These are phyloP conservation scores for Coemansia sp. DNA, from an alignment of 192 early-diverging fungal species.

Conservation along the genomic window DNA sequence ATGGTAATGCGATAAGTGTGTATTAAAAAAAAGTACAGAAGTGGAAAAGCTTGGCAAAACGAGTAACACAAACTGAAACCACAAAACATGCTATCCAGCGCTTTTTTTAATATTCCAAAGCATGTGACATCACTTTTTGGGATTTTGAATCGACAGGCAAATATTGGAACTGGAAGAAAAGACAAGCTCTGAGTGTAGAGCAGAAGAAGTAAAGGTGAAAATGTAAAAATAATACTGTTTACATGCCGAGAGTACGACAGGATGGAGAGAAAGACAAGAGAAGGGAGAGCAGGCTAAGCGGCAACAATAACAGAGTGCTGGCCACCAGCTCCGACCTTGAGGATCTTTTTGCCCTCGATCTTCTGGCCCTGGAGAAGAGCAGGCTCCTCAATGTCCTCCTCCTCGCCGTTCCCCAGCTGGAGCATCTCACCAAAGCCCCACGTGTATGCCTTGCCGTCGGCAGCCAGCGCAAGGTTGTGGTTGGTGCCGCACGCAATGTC, in stretches of 20 bases:
- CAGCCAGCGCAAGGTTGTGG: conserved; percentile 60
- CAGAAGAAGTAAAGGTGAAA: no score
- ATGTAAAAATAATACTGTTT: no score
- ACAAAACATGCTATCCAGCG: no score
- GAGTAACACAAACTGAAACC: no score
- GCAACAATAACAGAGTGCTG: conserved; percentile 61
- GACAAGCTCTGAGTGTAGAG: no score
- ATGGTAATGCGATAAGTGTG: not conserved
- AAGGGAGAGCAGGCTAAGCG: conserved; percentile 1
- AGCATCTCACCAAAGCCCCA: conserved; percentile 92
- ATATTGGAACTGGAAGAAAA: no score
- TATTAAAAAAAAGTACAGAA: not conserved
- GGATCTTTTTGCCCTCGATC: conserved; percentile 63
- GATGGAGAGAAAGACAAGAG: not conserved
- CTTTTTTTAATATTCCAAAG: no score
- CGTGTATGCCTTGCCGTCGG: conserved; percentile 65
- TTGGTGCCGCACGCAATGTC: conserved; percentile 64
- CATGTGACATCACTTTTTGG: no score
- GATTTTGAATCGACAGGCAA: no score
- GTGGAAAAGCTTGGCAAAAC: no score
- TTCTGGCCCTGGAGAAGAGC: conserved; percentile 66
- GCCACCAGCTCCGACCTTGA: conserved; percentile 72
- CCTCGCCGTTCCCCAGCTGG: conserved; percentile 77
- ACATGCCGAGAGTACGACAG: not conserved
- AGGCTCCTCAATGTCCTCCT: conserved; percentile 69